Evolutionary conservation across 345 rosid genomes (phyloP), one percentile per base, ranked within the genome.

Genomic region (Rhodamnia rubescens): DNA sequence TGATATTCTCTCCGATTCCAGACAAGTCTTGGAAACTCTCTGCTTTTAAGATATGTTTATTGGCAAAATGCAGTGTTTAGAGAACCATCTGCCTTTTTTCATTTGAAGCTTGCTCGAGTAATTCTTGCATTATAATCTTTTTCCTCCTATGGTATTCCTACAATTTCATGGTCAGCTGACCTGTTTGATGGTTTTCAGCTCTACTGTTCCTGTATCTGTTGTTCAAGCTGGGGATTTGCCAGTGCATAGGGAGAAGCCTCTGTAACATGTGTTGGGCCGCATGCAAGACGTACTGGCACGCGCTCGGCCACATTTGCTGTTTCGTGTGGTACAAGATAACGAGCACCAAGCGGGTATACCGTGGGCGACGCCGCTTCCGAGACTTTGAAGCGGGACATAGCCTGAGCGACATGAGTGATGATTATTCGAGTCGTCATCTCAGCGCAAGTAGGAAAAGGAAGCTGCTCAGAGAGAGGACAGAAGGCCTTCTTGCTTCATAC

Each of bases 141-240:
- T 36, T 36, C 40, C 3, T 36, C 3, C 40, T 2, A 36, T 36
- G 40, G 40, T 36, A 2, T 36, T 36, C 40, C 40, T 36, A 36
- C 78, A 36, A 36, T 69, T 9, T 18, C 26, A 69, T 69, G 78
- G 36, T 69, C 0, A 69, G 78, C 78, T 15, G 78, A 69, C 6
- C 21, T 8, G 3, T 82, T 69, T 64, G 13, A 32, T 20, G 24
- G 47, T 36, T 88, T 61, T 81, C 93, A 94, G 98, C 90, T 86
- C 87, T 94, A 84, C 83, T 95, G 88, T 94, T 95, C 93, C 86
- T 93, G 88, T 94, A 93, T 83, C 91, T 92, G 26, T 74, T 93
- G 83, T 92, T 93, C 93, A 91, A 93, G 90, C 64, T 95, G 84
- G 98, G 98, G 32, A 91, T 95, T n/a, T 95, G 92, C 89, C 95